These are phyloP conservation scores for Fragaria ananassa DNA, from an alignment of 306 rosid species.

Conservation along the genomic window DNA sequence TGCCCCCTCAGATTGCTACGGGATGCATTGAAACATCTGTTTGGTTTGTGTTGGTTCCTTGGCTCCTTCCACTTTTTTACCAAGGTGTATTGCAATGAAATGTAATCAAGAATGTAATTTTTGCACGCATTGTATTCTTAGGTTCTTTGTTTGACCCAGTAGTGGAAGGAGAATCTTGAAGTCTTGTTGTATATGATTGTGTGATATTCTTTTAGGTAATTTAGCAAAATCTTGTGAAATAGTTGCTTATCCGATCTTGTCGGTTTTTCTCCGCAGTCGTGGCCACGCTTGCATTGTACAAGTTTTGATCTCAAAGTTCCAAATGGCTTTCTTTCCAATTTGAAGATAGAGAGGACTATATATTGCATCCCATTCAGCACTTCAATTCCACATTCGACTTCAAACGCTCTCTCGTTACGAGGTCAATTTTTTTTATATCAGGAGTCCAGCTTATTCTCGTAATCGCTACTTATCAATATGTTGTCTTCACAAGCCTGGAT, in stretches of 20 bases:
- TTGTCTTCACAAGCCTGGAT: too few species aligned
- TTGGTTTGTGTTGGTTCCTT: constrained; percentile 45
- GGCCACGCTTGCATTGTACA: background rate
- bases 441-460: too few species aligned
- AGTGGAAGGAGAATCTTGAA: constrained; percentile 46
- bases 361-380: background rate
- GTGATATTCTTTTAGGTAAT: constrained; percentile 72
- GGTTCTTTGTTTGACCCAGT: constrained; percentile 41
- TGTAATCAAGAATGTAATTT: constrained; percentile 54
- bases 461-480: too few species aligned
- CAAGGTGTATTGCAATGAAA: constrained; percentile 46
- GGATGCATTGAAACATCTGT: constrained; percentile 46
- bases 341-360: background rate
- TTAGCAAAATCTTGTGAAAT: constrained; percentile 49
- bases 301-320: background rate
- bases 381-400: too few species aligned
- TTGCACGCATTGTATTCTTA: constrained; percentile 50
- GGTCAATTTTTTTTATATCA: too few species aligned
- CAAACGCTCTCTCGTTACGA: too few species aligned
- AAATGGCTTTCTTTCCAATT: background rate
- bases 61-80: constrained; percentile 30
- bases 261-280: background rate
- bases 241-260: constrained; percentile 25
- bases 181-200: constrained; percentile 74
- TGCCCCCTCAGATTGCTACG: constrained; percentile 40